Conservation (phyloP, 768 basidiomycete genomes). For the Mycena polygramma region DNA sequence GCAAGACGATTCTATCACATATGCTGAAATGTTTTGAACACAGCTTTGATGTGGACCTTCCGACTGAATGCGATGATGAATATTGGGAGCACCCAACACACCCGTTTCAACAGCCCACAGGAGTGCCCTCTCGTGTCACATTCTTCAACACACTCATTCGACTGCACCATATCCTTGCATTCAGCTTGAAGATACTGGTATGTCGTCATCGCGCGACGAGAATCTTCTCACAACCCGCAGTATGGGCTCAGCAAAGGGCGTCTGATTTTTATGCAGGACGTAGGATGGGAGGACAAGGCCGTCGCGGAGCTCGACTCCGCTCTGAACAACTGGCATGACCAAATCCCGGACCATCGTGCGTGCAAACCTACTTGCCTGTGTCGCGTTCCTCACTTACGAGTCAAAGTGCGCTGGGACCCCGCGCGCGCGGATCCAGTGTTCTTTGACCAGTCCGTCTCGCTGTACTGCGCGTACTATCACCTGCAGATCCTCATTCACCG, state of each 20-base stretch:
- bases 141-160: conserved; percentile 69
- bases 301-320: conserved; percentile 82
- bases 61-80: conserved; percentile 73
- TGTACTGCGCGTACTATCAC: conserved; percentile 60
- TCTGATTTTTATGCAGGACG: conserved; percentile 59
- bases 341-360: conserved; percentile 56
- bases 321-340: conserved; percentile 73
- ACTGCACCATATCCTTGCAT: conserved; percentile 71
- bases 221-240: conserved; percentile 37
- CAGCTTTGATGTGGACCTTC: conserved; percentile 80
- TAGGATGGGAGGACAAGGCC: conserved; percentile 70
- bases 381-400: too few relatives aligned
- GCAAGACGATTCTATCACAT: not conserved
- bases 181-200: conserved; percentile 69
- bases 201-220: not conserved
- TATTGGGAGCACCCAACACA: conserved; percentile 72
- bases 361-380: conserved; percentile 35
- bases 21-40: not conserved
- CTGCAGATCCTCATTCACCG: conserved; percentile 83
- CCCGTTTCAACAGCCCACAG: conserved; percentile 75
- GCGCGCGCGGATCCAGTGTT: conserved; percentile 52
- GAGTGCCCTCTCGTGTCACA: conserved; percentile 64
- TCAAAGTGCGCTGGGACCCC: conserved; percentile 61
- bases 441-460: conserved; percentile 68
- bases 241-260: conserved; percentile 78